These are phyloP conservation scores for Cordyceps tenuipes DNA, from an alignment of 2,329 filamentous ascomycete species.

Conservation along the genomic window DNA sequence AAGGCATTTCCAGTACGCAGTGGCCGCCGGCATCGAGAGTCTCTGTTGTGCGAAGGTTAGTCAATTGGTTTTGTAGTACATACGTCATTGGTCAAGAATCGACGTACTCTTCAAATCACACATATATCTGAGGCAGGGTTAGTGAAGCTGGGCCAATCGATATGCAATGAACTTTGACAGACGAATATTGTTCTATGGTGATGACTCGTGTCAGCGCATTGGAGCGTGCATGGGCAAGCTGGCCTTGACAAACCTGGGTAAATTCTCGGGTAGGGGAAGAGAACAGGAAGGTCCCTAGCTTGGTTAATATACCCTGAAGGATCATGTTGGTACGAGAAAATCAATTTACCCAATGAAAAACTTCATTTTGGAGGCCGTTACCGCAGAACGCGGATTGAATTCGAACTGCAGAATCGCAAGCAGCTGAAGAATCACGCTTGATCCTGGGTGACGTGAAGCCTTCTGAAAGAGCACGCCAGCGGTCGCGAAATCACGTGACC, in stretches of 20 bases:
- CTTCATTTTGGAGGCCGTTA: constrained; percentile 32
- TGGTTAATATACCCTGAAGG: constrained; percentile 1
- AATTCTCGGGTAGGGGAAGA: constrained; percentile 52
- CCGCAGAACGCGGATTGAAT: not conserved
- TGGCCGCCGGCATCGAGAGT: constrained; percentile 92
- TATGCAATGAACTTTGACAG: constrained; percentile 17
- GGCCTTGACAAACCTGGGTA: constrained; percentile 39
- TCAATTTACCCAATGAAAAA: constrained; percentile 41
- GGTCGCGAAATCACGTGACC: constrained; percentile 25
- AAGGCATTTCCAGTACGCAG: constrained; percentile 98
- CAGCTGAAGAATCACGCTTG: not conserved
- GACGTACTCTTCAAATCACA: constrained; percentile 45
- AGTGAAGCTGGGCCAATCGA: not conserved
- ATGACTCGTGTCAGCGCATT: constrained; percentile 13
- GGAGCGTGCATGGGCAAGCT: not conserved
- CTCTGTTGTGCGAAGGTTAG: constrained; percentile 24
- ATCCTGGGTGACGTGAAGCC: not conserved
- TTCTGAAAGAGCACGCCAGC: constrained; percentile 11
- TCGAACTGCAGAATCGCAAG: not conserved
- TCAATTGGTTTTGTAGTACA: not conserved
- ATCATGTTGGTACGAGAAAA: not conserved
- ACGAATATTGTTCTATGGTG: constrained; percentile 46
- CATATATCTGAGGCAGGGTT: constrained; percentile 39
- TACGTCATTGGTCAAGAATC: not conserved
- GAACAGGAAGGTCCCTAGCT: constrained; percentile 45